Conservation (phyloP, 495 filamentous ascomycete genomes). For the Achaetomiella virescens region DNA sequence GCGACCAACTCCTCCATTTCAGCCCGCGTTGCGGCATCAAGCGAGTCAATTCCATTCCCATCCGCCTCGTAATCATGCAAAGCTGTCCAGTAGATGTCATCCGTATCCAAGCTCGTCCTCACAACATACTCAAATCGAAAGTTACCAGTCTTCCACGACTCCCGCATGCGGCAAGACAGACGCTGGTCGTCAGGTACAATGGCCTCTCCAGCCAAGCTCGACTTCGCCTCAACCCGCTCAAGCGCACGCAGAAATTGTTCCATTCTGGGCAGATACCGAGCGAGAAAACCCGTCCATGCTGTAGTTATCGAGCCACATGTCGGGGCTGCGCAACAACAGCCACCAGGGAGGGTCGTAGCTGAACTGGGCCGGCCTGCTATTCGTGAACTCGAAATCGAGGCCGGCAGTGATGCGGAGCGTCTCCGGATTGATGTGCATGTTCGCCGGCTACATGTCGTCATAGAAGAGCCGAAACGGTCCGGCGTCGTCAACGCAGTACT, state of each 20-base stretch:
- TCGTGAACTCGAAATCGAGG: slow-evolving; percentile 41
- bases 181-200: slow-evolving; percentile 3
- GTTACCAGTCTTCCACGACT: slow-evolving; percentile 34
- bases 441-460: slow-evolving; percentile 38
- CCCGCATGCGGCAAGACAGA: slow-evolving; percentile 37
- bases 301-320: slow-evolving; percentile 26
- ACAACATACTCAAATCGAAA: slow-evolving; percentile 42
- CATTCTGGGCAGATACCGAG: slow-evolving; percentile 29
- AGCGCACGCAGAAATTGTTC: slow-evolving; percentile 23
- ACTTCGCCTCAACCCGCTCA: slow-evolving; percentile 10
- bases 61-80: slow-evolving; percentile 10
- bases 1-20: neutral
- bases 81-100: slow-evolving; percentile 36
- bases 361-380: slow-evolving; percentile 39
- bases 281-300: slow-evolving; percentile 19
- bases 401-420: slow-evolving; percentile 38
- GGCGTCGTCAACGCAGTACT: too few relatives aligned
- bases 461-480: slow-evolving; percentile 39
- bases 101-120: slow-evolving; percentile 39
- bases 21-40: neutral
- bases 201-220: slow-evolving; percentile 2
- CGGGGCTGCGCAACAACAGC: slow-evolving; percentile 35
- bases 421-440: slow-evolving; percentile 37
- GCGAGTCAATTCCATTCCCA: neutral
- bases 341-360: slow-evolving; percentile 40